Evolutionary conservation across 805 yeast species (phyloP), one percentile per base, ranked within the genome.

Genomic region (Wickerhamomyces canadensis): DNA sequence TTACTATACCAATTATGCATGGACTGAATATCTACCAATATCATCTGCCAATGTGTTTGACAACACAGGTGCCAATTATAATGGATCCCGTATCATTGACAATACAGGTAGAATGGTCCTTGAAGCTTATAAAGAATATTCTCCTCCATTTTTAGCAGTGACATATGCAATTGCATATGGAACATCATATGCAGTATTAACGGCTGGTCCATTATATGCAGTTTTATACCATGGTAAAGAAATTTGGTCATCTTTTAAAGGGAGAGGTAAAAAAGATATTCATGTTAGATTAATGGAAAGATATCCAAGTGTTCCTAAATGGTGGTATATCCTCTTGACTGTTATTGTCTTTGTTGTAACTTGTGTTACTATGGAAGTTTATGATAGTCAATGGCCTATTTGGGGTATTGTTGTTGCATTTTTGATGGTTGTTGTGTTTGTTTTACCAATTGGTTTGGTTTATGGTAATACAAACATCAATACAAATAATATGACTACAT

Each of bases 331-430:
- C 13, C 63, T 79, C 33, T 34, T 70, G 4, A 45, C 64, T 2
- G 72, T 77, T 34, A 65, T 78, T 15, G 57, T 62, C 1, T 58
- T 78, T 38, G 67, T 69, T 51, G 68, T 54, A 19, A 65, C 62
- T 10, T 22, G 55, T 68, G 23, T 49, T 58, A 27, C 58, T 52
- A 1, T 70, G 68, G 57, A 58, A 21, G 39, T 27, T 16, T 36
- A 27, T 18, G 24, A 67, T 34, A 61, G 69, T 2, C 60, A 58
- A 24, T 44, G 43, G 43, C 80, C 84, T 1, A 65, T 76, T 15
- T 80, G 80, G 78, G 81, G 80, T 1, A 60, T 80, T 14, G 64
- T 78, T 37, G 68, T 80, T 41, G 78, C 80, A 1, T 59, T 79
- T 10, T 60, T 65, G n/a, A 66, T 79, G 43, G 74, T 78, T 34